These are phyloP conservation scores for Paramarasmius palmivorus DNA, from an alignment of 1,284 basidiomycete species.

Conservation along the genomic window DNA sequence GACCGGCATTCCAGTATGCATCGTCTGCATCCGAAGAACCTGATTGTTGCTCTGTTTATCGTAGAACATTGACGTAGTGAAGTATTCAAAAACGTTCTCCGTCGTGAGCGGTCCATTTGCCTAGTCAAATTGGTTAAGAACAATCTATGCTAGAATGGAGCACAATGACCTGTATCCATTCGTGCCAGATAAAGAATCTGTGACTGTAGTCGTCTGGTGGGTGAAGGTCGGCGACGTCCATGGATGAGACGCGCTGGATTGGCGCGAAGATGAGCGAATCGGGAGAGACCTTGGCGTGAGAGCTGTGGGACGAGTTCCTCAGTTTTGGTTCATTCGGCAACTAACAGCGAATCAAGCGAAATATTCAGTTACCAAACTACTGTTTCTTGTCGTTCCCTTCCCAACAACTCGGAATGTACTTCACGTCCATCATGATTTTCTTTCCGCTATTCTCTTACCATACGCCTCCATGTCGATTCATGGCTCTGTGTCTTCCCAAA, in stretches of 20 bases:
- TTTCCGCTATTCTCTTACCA: too few species aligned
- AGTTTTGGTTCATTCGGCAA: too few species aligned
- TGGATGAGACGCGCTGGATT: conserved; percentile 22
- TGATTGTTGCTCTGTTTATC: conserved; percentile 90
- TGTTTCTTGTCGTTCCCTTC: not conserved
- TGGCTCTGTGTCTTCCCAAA: too few species aligned
- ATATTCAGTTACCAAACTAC: conserved; percentile 6
- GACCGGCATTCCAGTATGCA: conserved; percentile 71
- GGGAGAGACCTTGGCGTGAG: too few species aligned
- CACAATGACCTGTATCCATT: conserved; percentile 69
- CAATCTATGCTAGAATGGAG: conserved; percentile 4
- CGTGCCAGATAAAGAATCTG: conserved; percentile 84
- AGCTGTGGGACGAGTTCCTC: too few species aligned
- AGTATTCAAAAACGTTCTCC: conserved; percentile 84
- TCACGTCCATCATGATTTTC: too few species aligned
- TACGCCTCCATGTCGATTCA: too few species aligned
- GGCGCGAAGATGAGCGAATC: too few species aligned
- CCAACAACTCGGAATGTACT: not conserved
- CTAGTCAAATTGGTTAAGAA: conserved; percentile 32
- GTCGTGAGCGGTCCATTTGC: conserved; percentile 74
- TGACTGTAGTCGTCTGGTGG: conserved; percentile 78
- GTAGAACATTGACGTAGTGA: conserved; percentile 84
- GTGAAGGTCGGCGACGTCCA: conserved; percentile 74
- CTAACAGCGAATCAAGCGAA: not conserved
- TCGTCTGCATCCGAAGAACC: conserved; percentile 86